Evolutionary conservation across 331 rosid genomes (phyloP).

Genomic region (Spiraea crenata): DNA sequence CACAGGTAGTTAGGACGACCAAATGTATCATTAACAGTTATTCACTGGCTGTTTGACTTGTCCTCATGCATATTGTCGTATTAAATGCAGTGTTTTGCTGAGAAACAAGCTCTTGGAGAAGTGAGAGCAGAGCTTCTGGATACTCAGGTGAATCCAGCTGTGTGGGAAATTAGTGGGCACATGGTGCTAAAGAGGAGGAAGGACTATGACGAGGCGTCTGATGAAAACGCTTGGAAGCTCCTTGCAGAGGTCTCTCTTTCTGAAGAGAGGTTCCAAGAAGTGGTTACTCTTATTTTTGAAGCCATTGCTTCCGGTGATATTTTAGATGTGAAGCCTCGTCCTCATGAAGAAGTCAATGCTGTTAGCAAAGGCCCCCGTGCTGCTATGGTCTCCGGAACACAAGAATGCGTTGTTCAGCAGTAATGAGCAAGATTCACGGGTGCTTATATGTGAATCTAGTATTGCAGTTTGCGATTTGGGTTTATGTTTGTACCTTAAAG

Average conservation of each 20-base stretch:
- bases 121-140: slow-evolving; percentile 87
- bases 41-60: background rate
- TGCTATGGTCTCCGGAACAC: slow-evolving; percentile 44
- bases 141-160: slow-evolving; percentile 99
- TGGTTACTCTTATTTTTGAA: slow-evolving; percentile 68
- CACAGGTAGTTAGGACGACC: slow-evolving; percentile 61
- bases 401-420: slow-evolving; percentile 70
- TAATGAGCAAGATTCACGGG: slow-evolving; percentile 29
- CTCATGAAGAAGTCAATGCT: slow-evolving; percentile 31
- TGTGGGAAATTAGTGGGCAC: slow-evolving; percentile 99
- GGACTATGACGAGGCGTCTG: slow-evolving; percentile 88
- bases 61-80: background rate
- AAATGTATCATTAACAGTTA: background rate
- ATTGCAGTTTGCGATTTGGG: slow-evolving; percentile 23
- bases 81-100: slow-evolving; percentile 84
- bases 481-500: slow-evolving; percentile 28
- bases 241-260: slow-evolving; percentile 98
- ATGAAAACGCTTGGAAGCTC: slow-evolving; percentile 93
- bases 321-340: slow-evolving; percentile 10
- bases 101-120: slow-evolving; percentile 99
- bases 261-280: slow-evolving; percentile 88
- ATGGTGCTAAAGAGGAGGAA: slow-evolving; percentile 94
- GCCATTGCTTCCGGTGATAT: slow-evolving; percentile 41
- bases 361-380: slow-evolving; percentile 27
- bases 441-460: slow-evolving; percentile 20